These are phyloP conservation scores for Datura wrightii DNA, from an alignment of 257 asterid species.

Conservation along the genomic window DNA sequence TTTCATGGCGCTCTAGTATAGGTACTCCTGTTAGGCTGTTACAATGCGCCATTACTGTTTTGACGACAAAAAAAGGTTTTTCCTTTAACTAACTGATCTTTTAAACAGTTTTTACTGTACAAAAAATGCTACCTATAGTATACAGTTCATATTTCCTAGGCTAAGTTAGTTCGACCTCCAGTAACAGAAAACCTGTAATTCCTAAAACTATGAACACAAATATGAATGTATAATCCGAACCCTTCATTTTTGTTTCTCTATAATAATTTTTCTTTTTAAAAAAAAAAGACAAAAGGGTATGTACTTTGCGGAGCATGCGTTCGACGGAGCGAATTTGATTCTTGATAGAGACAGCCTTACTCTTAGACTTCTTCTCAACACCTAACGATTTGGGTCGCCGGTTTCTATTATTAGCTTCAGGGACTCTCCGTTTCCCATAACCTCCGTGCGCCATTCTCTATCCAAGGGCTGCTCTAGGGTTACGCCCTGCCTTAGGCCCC, in stretches of 20 bases:
- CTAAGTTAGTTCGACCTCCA: neutral
- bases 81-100: neutral
- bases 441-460: conserved; percentile 81
- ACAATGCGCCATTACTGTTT: neutral
- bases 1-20: neutral
- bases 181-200: neutral
- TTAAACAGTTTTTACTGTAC: neutral
- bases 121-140: neutral
- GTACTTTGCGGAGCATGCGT: conserved; percentile 93
- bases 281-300: conserved; percentile 9
- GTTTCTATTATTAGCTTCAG: conserved; percentile 31
- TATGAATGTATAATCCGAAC: neutral
- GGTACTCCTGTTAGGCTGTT: neutral
- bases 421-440: conserved; percentile 67
- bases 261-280: too few species aligned
- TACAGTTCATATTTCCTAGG: neutral
- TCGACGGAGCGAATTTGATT: conserved; percentile 88
- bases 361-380: conserved; percentile 68
- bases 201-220: neutral
- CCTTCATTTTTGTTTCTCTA: neutral
- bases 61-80: neutral
- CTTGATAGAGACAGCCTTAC: conserved; percentile 74
- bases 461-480: too few species aligned
- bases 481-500: too few species aligned
- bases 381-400: conserved; percentile 64